phyloP scores from a whole-genome alignment of 1,139 yeast species.

The Hemisphaericaspora xylofermentans region DNA sequence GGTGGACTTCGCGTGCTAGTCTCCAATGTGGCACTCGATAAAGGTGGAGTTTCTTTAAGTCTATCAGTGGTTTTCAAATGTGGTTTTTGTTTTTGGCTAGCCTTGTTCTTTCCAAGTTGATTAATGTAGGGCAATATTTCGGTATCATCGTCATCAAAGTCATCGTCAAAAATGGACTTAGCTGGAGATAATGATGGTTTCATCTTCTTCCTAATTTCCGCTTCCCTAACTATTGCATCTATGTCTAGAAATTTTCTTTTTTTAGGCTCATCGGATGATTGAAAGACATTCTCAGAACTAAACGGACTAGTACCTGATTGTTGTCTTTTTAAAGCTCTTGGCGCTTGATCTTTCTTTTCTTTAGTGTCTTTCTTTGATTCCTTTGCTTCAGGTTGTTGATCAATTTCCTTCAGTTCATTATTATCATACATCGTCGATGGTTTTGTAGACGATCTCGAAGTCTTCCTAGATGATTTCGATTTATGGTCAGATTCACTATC shows the following conservation, averaged over 20 bases:
- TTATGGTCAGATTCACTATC: not conserved
- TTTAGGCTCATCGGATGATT: slow-evolving; percentile 24
- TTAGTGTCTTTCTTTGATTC: not conserved
- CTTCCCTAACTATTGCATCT: slow-evolving; percentile 12
- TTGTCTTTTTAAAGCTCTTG: not conserved
- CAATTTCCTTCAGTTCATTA: not conserved
- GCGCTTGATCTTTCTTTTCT: not conserved
- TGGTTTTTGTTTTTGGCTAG: not conserved
- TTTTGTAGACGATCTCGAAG: not conserved
- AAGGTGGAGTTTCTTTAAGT: not conserved
- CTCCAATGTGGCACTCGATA: too few relatives aligned
- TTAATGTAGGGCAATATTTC: slow-evolving; percentile 1
- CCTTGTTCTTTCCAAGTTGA: not conserved
- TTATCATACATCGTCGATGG: not conserved
- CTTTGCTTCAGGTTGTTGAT: not conserved
- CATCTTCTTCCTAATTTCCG: slow-evolving; percentile 9
- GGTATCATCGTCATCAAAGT: slow-evolving; percentile 7
- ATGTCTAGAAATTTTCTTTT: slow-evolving; percentile 30
- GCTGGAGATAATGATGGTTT: slow-evolving; percentile 2
- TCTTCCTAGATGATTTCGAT: not conserved
- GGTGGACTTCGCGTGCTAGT: not conserved
- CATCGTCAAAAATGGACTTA: slow-evolving; percentile 16
- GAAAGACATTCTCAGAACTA: slow-evolving; percentile 42
- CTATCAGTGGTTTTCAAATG: not conserved
- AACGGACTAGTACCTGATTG: slow-evolving; percentile 24